These are phyloP conservation scores for Coelastrella sp. DNA, from an alignment of 139 green algal species.

Conservation along the genomic window DNA sequence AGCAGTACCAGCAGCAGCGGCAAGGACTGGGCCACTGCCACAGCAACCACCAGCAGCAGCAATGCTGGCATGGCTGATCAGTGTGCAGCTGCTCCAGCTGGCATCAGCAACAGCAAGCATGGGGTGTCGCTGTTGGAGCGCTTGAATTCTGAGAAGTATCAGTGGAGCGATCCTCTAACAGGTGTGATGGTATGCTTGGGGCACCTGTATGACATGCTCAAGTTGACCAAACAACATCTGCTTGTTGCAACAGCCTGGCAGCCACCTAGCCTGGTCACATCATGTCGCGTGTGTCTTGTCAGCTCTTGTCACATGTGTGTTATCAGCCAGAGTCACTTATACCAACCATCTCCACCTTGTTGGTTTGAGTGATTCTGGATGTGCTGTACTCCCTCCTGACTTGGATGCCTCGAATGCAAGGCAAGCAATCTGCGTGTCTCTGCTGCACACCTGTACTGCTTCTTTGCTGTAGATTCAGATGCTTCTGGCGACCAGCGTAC, in stretches of 20 bases:
- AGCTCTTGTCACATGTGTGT: too few relatives aligned
- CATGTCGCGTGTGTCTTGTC: too few relatives aligned
- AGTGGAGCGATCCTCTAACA: background rate
- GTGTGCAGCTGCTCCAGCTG: background rate
- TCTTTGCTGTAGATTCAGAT: constrained; percentile 13
- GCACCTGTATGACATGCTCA: background rate
- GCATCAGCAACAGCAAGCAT: background rate
- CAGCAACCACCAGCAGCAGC: background rate
- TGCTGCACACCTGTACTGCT: background rate
- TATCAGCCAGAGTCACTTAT: too few relatives aligned
- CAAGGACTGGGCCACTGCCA: too few relatives aligned
- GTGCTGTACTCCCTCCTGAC: too few relatives aligned
- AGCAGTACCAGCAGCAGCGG: too few relatives aligned
- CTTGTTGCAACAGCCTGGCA: background rate
- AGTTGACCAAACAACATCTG: background rate
- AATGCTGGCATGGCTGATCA: background rate
- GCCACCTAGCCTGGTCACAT: background rate
- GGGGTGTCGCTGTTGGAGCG: background rate
- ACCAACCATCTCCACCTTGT: too few relatives aligned
- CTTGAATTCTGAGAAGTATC: background rate
- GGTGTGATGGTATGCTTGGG: background rate
- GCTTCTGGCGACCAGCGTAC: background rate
- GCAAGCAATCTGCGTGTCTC: too few relatives aligned
- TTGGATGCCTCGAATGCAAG: too few relatives aligned
- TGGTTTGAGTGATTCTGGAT: too few relatives aligned